Conservation (phyloP, 805 yeast genomes). For the Candida pseudofarinosa region DNA sequence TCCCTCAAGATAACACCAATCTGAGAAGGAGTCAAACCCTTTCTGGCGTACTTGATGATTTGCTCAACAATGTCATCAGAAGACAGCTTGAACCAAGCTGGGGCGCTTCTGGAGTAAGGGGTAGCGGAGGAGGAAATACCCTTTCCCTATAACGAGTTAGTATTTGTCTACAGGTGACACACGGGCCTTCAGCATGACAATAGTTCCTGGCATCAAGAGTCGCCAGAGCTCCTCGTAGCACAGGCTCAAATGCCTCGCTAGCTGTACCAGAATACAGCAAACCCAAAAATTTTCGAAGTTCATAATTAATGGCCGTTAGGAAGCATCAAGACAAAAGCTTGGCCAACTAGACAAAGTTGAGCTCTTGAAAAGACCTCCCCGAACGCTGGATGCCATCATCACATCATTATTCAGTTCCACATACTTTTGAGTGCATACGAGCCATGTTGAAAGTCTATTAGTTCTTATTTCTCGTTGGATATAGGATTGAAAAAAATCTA, state of each 20-base stretch:
- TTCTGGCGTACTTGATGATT: slow-evolving; percentile 98
- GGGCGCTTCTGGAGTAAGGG: slow-evolving; percentile 98
- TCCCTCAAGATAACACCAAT: slow-evolving; percentile 99
- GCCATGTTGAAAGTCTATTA: slow-evolving; percentile 78
- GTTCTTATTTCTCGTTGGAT: slow-evolving; percentile 11
- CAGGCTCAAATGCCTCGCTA: too few species aligned
- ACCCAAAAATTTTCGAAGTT: not conserved
- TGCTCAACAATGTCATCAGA: slow-evolving; percentile 96
- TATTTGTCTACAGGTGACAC: slow-evolving; percentile 12
- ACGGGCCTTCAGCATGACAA: too few species aligned
- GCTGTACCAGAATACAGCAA: not conserved
- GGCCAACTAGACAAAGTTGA: not conserved
- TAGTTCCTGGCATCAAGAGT: too few species aligned
- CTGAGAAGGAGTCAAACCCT: slow-evolving; percentile 99
- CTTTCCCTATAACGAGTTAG: slow-evolving; percentile 76
- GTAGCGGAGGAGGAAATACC: slow-evolving; percentile 99
- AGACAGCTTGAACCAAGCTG: slow-evolving; percentile 98
- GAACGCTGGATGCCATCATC: not conserved
- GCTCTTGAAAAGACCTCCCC: slow-evolving; percentile 1
- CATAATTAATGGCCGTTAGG: not conserved
- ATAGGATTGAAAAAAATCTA: slow-evolving; percentile 6
- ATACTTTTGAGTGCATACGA: slow-evolving; percentile 98
- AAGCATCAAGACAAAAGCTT: slow-evolving; percentile 1
- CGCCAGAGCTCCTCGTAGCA: too few species aligned
- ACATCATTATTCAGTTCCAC: slow-evolving; percentile 31